Percentiles rank a stretch among this genome's conserved stretches.
phyloP scores from a whole-genome alignment of 2,329 filamentous ascomycete species.

The Polytolypa hystricis region DNA sequence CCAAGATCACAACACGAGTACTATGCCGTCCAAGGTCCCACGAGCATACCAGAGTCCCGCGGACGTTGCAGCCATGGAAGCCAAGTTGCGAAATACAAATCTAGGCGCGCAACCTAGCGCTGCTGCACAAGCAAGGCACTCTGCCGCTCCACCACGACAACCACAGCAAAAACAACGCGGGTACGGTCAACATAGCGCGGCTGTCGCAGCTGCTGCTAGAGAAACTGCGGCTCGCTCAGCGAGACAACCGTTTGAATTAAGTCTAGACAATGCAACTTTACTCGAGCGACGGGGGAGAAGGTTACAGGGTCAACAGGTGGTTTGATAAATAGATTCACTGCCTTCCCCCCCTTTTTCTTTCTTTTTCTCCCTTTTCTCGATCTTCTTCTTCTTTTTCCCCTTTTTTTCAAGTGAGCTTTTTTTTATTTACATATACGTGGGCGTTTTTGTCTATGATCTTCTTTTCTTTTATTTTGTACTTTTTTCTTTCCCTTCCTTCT shows the following conservation, averaged over 20 bases:
- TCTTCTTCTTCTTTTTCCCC: background rate
- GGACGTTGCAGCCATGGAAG: constrained; percentile 65
- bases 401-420: background rate
- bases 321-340: constrained; percentile 9
- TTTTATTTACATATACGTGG: constrained; percentile 1
- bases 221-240: constrained; percentile 64
- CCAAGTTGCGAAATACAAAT: constrained; percentile 74
- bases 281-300: constrained; percentile 56
- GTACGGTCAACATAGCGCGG: constrained; percentile 79
- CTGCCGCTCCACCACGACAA: constrained; percentile 39
- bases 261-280: constrained; percentile 78
- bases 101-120: constrained; percentile 49
- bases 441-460: background rate
- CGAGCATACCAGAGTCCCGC: constrained; percentile 46
- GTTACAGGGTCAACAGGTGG: constrained; percentile 22
- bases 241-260: constrained; percentile 83
- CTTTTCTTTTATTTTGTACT: background rate
- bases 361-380: constrained; percentile 1
- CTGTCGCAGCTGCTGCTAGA: constrained; percentile 72
- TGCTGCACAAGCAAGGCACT: constrained; percentile 51
- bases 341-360: background rate
- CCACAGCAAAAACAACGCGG: constrained; percentile 45
- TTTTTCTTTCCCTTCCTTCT: constrained; percentile 4
- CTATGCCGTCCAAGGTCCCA: constrained; percentile 53
- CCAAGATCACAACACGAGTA: constrained; percentile 26